phyloP scores from a whole-genome alignment of 306 rosid genomes.

The Hylodesmum podocarpum region DNA sequence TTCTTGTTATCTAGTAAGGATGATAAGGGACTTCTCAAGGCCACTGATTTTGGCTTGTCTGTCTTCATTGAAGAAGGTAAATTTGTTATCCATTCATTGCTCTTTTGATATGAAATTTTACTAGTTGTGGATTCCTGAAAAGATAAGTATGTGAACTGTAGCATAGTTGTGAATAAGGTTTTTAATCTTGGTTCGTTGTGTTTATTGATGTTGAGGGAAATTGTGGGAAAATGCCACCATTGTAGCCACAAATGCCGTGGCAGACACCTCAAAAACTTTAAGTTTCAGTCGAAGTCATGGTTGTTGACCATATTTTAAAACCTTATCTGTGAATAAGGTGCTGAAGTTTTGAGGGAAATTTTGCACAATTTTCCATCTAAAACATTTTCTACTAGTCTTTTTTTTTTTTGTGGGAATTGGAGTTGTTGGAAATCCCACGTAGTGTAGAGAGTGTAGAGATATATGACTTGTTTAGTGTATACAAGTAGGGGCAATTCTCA shows the following conservation, averaged over 20 bases:
- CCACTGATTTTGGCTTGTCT: conserved; percentile 87
- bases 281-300: too few relatives aligned
- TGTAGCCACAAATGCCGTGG: too few relatives aligned
- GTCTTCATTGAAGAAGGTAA: conserved; percentile 91
- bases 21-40: conserved; percentile 69
- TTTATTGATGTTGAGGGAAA: too few relatives aligned
- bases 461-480: too few relatives aligned
- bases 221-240: too few relatives aligned
- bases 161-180: not conserved
- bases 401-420: not conserved
- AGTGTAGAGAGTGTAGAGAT: too few relatives aligned
- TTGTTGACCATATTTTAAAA: too few relatives aligned
- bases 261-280: too few relatives aligned
- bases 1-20: conserved; percentile 80
- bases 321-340: not conserved
- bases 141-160: not conserved
- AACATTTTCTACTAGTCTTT: not conserved
- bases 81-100: not conserved
- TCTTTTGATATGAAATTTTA: not conserved
- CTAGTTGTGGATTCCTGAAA: not conserved
- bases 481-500: too few relatives aligned
- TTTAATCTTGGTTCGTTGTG: too few relatives aligned
- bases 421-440: too few relatives aligned
- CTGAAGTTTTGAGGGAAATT: not conserved
- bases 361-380: not conserved